These are phyloP conservation scores for Linderina pennispora DNA, from an alignment of 192 early-diverging fungal genomes.

Conservation along the genomic window DNA sequence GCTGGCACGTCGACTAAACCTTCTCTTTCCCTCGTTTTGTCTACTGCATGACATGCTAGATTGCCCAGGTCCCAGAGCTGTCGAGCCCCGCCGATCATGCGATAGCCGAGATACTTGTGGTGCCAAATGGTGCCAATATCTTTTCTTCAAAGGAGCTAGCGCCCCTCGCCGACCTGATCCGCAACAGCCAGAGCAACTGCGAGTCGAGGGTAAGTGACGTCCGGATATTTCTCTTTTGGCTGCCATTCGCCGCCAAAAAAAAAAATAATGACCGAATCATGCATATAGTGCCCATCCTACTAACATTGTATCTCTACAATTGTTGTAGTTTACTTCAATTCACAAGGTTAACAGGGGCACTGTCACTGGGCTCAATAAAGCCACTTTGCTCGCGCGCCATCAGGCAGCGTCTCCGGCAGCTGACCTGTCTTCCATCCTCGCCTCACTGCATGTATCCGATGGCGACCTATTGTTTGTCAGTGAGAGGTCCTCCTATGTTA, in stretches of 20 bases:
- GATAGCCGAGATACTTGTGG: slow-evolving; percentile 24
- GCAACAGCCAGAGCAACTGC: slow-evolving; percentile 21
- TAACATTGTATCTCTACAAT: no score
- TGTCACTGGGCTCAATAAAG: slow-evolving; percentile 16
- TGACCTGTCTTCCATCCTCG: no score
- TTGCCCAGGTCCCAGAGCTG: slow-evolving; percentile 20
- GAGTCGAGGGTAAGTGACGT: slow-evolving; percentile 35
- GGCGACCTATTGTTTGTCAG: slow-evolving; percentile 41
- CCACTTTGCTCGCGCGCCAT: slow-evolving; percentile 26
- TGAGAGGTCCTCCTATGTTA: slow-evolving; percentile 25
- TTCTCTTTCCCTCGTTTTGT: background rate
- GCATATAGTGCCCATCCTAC: no score
- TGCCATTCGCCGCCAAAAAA: no score
- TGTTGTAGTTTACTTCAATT: slow-evolving; percentile 24
- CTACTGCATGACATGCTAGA: no score
- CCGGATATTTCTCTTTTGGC: no score
- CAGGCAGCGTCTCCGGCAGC: background rate
- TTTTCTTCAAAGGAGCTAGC: slow-evolving; percentile 26
- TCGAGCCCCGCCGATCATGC: slow-evolving; percentile 6
- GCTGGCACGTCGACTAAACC: no score
- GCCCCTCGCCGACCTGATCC: slow-evolving; percentile 18
- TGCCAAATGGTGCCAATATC: slow-evolving; percentile 16
- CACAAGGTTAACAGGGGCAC: slow-evolving; percentile 27
- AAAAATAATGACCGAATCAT: no score
- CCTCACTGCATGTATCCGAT: no score